phyloP scores from a whole-genome alignment of 2,329 filamentous ascomycete genomes.

The Claviceps fusiformis region DNA sequence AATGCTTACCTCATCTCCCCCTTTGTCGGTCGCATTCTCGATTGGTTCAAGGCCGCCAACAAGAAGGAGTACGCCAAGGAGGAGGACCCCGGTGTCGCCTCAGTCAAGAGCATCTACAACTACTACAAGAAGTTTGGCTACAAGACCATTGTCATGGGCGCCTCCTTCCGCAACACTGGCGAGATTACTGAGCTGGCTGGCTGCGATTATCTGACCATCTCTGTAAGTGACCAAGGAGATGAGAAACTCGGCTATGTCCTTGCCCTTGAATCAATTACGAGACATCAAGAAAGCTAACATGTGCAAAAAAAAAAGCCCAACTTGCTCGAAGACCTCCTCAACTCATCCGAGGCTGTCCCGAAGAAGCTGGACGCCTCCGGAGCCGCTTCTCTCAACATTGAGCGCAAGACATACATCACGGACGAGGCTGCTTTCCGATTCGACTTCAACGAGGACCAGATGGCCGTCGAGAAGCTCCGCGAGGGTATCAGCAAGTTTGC shows the following conservation, averaged over 20 bases:
- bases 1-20: slow-evolving; percentile 95
- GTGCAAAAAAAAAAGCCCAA: slow-evolving; percentile 45
- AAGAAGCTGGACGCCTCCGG: slow-evolving; percentile 74
- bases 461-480: slow-evolving; percentile 97
- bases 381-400: slow-evolving; percentile 57
- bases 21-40: slow-evolving; percentile 97
- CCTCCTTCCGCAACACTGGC: slow-evolving; percentile 89
- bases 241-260: slow-evolving; percentile 9
- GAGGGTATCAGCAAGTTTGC: slow-evolving; percentile 99
- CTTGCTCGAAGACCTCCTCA: slow-evolving; percentile 86
- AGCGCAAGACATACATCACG: slow-evolving; percentile 84
- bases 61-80: slow-evolving; percentile 86
- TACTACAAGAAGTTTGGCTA: slow-evolving; percentile 99
- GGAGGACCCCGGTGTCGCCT: slow-evolving; percentile 93
- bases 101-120: slow-evolving; percentile 90
- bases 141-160: slow-evolving; percentile 99
- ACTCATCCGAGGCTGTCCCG: slow-evolving; percentile 67
- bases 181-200: slow-evolving; percentile 98
- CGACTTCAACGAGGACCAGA: slow-evolving; percentile 99
- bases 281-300: slow-evolving; percentile 6
- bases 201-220: slow-evolving; percentile 98
- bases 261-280: not conserved
- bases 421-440: slow-evolving; percentile 90
- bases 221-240: slow-evolving; percentile 39
- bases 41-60: slow-evolving; percentile 95